phyloP scores from a whole-genome alignment of 108 stramenopile species.

The Stephanodiscus minutulus region DNA sequence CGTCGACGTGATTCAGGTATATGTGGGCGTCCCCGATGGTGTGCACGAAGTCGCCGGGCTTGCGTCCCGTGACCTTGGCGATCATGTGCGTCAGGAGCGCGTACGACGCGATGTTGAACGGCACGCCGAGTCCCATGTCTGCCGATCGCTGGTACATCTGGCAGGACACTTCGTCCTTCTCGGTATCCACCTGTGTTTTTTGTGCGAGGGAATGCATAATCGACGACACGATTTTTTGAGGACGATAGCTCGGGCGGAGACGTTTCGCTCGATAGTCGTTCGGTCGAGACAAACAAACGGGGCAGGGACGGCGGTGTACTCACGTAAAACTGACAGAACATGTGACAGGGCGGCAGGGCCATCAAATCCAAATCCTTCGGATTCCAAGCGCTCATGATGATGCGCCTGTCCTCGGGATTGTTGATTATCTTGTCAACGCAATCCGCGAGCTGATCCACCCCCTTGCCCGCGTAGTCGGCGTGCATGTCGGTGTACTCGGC shows the following conservation, averaged over 20 bases:
- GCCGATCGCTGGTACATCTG: constrained; percentile 99
- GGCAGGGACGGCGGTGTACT: constrained; percentile 10
- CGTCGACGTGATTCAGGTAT: constrained; percentile 99
- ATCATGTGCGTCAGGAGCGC: constrained; percentile 94
- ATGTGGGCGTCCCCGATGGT: constrained; percentile 98
- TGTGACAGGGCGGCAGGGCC: constrained; percentile 99
- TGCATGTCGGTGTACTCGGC: constrained; percentile 97
- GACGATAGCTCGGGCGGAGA: not conserved
- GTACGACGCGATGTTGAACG: constrained; percentile 99
- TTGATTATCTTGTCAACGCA: constrained; percentile 95
- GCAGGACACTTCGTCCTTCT: constrained; percentile 94
- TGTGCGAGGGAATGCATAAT: not conserved
- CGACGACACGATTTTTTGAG: not conserved
- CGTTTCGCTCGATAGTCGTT: too few relatives aligned
- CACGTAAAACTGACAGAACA: constrained; percentile 99
- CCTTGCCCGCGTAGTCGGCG: constrained; percentile 97
- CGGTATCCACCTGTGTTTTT: constrained; percentile 62
- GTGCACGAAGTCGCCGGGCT: constrained; percentile 98
- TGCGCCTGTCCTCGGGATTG: constrained; percentile 96
- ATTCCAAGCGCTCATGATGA: constrained; percentile 98
- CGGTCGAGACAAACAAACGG: not conserved
- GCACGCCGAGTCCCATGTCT: constrained; percentile 99
- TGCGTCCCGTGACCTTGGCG: constrained; percentile 91
- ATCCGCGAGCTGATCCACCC: constrained; percentile 97
- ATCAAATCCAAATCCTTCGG: constrained; percentile 92